phyloP scores from a whole-genome alignment of 148 eudicot species.

The Drosera capensis region DNA sequence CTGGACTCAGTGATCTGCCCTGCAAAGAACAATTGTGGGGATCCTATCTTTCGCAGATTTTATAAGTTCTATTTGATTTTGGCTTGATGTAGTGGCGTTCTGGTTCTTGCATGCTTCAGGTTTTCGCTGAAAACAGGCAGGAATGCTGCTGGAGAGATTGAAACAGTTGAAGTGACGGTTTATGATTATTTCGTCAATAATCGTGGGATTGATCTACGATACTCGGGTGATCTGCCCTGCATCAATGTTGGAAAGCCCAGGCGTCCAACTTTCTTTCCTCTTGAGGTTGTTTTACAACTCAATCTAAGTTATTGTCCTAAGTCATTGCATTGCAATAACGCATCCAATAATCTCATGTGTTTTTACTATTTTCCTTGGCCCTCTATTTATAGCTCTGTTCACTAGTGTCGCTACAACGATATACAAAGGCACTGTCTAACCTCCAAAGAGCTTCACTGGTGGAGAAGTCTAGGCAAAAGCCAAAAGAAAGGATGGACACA shows the following conservation, averaged over 20 bases:
- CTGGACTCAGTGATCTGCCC: constrained; percentile 32
- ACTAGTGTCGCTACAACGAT: constrained; percentile 29
- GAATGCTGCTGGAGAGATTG: constrained; percentile 40
- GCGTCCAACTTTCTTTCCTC: constrained; percentile 63
- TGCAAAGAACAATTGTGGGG: constrained; percentile 32
- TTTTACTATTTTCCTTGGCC: background rate
- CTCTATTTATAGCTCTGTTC: background rate
- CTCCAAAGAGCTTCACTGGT: constrained; percentile 72
- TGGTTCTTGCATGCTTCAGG: constrained; percentile 15
- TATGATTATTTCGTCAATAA: constrained; percentile 70
- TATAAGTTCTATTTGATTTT: background rate
- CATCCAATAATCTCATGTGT: background rate
- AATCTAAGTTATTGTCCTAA: background rate
- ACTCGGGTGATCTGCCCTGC: constrained; percentile 76
- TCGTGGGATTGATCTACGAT: constrained; percentile 53
- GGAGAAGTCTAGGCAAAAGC: constrained; percentile 89
- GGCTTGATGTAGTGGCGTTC: background rate
- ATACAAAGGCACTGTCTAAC: constrained; percentile 54
- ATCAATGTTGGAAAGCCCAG: constrained; percentile 92
- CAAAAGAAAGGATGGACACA: constrained; percentile 70
- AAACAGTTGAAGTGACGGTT: constrained; percentile 50
- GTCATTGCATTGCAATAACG: background rate
- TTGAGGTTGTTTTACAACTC: constrained; percentile 36
- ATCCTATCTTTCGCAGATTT: background rate
- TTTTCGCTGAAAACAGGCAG: constrained; percentile 44